Evolutionary conservation across 768 basidiomycete species (phyloP), one percentile per base, ranked within the genome.

Genomic region (Collybiopsis confluens): DNA sequence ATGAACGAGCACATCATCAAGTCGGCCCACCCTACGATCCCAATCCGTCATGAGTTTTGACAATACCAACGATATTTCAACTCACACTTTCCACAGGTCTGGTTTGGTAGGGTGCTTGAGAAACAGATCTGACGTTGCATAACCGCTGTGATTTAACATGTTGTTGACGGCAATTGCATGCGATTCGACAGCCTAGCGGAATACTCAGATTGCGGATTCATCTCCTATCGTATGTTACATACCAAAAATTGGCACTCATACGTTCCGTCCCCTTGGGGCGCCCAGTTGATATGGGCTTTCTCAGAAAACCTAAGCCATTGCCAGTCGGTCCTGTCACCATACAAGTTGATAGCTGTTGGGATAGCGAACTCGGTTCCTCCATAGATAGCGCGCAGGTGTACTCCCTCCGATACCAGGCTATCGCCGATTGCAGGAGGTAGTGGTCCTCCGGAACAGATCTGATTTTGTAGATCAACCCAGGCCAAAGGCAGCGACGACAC

Each of bases 51-150:
- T 35, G 27, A 40, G 38, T 13, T 18, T 41, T 27, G 24, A 23
- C 8, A 13, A 15, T n/a, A 28, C 20, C 0, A 43, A 27, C 10
- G 4, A 27, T 4, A 40, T 3, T 27, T 38, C 13, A 10, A 40
- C 50, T 52, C 21, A 52, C 50, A 52, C 21, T 59, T 69, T 77
- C 66, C 72, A 81, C n/a, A 74, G 60, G 13, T 68, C 62, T 4
- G 68, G 59, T 9, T 71, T 70, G 5, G 70, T 73, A 1, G 79
- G 75, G 55, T 80, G 79, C 23, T 64, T 67, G 30, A 69, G 52
- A 56, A 73, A 76, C 6, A 76, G 58, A 61, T 79, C 78, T 2
- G 69, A 70, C 10, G 71, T 77, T 1, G 70, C 71, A 45, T 77
- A 78, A 11, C 77, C 77, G 38, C 58, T 62, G 4, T 65, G 62